These are phyloP conservation scores for Claviceps pazoutovae DNA, from an alignment of 2,329 filamentous ascomycete genomes.

Conservation along the genomic window DNA sequence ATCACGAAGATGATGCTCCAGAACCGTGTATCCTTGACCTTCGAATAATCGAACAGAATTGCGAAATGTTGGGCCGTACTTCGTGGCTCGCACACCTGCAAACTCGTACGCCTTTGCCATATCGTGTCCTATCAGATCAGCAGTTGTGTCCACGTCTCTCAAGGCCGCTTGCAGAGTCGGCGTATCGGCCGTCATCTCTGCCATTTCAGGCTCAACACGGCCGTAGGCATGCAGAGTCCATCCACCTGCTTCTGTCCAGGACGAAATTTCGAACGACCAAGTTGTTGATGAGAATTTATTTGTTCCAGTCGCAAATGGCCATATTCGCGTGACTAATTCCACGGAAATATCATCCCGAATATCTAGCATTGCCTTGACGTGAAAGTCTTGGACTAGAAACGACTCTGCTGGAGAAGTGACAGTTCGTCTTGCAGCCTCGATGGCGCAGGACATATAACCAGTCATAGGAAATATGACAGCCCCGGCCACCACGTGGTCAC, in stretches of 20 bases:
- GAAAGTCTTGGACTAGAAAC: slow-evolving; percentile 9
- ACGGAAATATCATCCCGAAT: slow-evolving; percentile 15
- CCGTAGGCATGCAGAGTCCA: slow-evolving; percentile 14
- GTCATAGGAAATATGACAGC: slow-evolving; percentile 22
- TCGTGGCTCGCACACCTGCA: slow-evolving; percentile 8
- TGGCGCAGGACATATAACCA: slow-evolving; percentile 21
- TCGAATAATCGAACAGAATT: slow-evolving; percentile 11
- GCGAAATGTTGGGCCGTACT: slow-evolving; percentile 15
- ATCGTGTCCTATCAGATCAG: slow-evolving; percentile 4
- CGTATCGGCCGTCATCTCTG: slow-evolving; percentile 9
- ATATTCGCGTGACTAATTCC: slow-evolving; percentile 14
- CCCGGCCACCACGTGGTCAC: slow-evolving; percentile 18
- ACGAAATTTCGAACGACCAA: slow-evolving; percentile 11
- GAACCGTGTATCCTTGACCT: slow-evolving; percentile 10
- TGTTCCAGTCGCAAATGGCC: slow-evolving; percentile 8
- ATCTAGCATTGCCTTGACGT: slow-evolving; percentile 11
- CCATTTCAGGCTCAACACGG: slow-evolving; percentile 9
- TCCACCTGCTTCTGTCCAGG: slow-evolving; percentile 11
- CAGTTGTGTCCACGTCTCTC: slow-evolving; percentile 2
- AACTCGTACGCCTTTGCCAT: slow-evolving; percentile 1
- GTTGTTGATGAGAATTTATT: slow-evolving; percentile 9
- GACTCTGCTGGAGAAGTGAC: neutral
- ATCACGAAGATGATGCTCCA: slow-evolving; percentile 11
- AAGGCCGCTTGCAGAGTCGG: slow-evolving; percentile 7
- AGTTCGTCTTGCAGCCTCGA: slow-evolving; percentile 14